phyloP scores from a whole-genome alignment of 768 basidiomycete species.

The Clitopilus hobsonii region DNA sequence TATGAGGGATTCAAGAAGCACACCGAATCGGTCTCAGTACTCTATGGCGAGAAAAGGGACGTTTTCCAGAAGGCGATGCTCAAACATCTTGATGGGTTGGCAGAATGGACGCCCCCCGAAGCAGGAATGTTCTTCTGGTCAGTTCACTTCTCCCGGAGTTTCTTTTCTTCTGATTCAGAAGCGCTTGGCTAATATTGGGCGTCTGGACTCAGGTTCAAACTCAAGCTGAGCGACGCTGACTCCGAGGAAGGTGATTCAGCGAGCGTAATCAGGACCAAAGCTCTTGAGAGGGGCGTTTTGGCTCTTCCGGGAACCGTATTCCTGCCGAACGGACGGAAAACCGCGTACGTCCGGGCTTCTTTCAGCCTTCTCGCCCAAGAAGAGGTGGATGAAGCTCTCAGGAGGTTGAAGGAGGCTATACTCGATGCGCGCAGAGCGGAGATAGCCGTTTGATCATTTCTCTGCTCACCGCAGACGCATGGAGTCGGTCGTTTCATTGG shows the following conservation, averaged over 20 bases:
- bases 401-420: constrained; percentile 39
- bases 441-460: background rate
- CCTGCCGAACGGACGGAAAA: constrained; percentile 58
- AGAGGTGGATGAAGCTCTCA: constrained; percentile 69
- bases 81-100: constrained; percentile 67
- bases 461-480: background rate
- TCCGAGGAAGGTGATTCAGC: constrained; percentile 55
- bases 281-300: constrained; percentile 70
- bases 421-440: constrained; percentile 17
- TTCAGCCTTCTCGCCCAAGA: constrained; percentile 64
- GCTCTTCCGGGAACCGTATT: constrained; percentile 82
- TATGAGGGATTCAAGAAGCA: constrained; percentile 66
- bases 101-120: constrained; percentile 61
- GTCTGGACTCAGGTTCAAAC: constrained; percentile 51
- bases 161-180: too few relatives aligned
- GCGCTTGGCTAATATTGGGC: too few relatives aligned
- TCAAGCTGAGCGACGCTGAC: constrained; percentile 34
- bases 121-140: constrained; percentile 91
- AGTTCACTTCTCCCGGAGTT: constrained; percentile 16
- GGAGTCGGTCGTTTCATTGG: background rate
- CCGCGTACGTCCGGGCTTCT: constrained; percentile 71
- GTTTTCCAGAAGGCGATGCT: constrained; percentile 67
- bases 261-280: constrained; percentile 60
- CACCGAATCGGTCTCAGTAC: constrained; percentile 54
- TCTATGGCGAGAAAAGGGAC: constrained; percentile 66